Base-by-base conservation (phyloP, 176 grass and related monocot species). In the Miscanthus lutarioriparius region DNA sequence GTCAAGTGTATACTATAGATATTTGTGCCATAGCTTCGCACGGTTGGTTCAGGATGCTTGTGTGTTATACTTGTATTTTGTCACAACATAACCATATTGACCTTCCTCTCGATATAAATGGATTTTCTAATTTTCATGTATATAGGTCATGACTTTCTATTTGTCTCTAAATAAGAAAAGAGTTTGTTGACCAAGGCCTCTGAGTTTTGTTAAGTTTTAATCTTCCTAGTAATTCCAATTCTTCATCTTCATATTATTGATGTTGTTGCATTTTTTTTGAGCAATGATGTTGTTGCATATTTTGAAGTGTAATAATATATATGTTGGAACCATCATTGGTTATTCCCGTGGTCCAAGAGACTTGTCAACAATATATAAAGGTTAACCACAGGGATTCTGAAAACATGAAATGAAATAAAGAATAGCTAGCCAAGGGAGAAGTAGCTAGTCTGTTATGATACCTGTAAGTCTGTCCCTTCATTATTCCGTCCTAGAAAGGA, bases 401-500 rank as follows among this genome's bases (percentile, higher is more conserved):
- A 77, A 77, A 27, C 35, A 40, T 26, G 12, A 40, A 62, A 40
- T 26, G 12, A 40, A 62, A 62, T 10, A 62, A 40, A 62, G 0
- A 62, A 62, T 61, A 61, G 19, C 2, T 59, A 56, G 53, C 49
- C 16, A 53, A 51, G 15, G 17, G 49, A 53, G 49, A 53, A 53
- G 49, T 20, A 53, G 19, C 19, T 77, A 71, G 83, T 72, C 7
- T 78, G 84, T 6, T 66, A 4, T 73, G 72, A 72, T 82, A 23
- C 78, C 77, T 67, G 41, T 56, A 48, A 82, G 71, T 70, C 6
- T 85, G 82, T 80, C 39, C 27, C 35, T 70, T 70, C 43, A 54
- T 86, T 76, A 78, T 83, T 82, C 74, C 8, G 25, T 80, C 58
- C 44, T 62, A 74, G 74, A 87, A 86, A 79, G 47, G 80, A 62